Evolutionary conservation across 1,139 yeast genomes (phyloP).

Genomic region (Suhomyces choctaworum): DNA sequence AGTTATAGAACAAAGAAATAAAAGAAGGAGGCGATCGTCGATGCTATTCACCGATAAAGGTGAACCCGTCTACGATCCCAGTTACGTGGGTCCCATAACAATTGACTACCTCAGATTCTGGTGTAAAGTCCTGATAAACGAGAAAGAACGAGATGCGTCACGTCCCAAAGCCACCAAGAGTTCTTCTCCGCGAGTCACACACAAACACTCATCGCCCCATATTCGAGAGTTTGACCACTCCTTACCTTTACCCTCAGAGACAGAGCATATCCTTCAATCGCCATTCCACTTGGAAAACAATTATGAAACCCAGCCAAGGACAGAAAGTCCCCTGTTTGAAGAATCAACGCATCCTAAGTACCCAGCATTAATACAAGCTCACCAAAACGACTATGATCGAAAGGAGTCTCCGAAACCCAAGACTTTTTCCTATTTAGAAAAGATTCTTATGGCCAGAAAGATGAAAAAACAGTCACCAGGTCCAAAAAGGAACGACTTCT

Average conservation of each 20-base stretch:
- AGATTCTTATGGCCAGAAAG: constrained; percentile 23
- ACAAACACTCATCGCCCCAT: constrained; percentile 1
- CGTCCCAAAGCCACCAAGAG: constrained; percentile 9
- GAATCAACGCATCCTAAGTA: too few relatives aligned
- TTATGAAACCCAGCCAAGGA: not conserved
- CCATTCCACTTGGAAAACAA: constrained; percentile 13
- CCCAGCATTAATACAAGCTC: too few relatives aligned
- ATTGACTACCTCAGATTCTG: constrained; percentile 39
- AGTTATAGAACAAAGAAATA: constrained; percentile 11
- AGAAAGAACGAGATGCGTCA: constrained; percentile 17
- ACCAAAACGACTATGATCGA: too few relatives aligned
- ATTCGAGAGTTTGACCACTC: constrained; percentile 24
- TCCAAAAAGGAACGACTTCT: not conserved
- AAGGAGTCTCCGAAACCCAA: constrained; percentile 5
- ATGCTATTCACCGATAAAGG: constrained; percentile 28
- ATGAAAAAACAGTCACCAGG: constrained; percentile 10
- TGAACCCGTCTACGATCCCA: constrained; percentile 27
- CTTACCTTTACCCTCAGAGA: constrained; percentile 26
- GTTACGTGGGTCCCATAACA: constrained; percentile 42
- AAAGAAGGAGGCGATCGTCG: constrained; percentile 34
- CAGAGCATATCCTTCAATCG: constrained; percentile 13
- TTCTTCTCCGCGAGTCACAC: not conserved
- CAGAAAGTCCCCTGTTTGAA: constrained; percentile 7
- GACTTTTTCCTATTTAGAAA: constrained; percentile 32
- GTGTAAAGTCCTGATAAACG: constrained; percentile 34